Base-by-base conservation (phyloP, 23 red algal genomes). In the Gracilaria gracilis region DNA sequence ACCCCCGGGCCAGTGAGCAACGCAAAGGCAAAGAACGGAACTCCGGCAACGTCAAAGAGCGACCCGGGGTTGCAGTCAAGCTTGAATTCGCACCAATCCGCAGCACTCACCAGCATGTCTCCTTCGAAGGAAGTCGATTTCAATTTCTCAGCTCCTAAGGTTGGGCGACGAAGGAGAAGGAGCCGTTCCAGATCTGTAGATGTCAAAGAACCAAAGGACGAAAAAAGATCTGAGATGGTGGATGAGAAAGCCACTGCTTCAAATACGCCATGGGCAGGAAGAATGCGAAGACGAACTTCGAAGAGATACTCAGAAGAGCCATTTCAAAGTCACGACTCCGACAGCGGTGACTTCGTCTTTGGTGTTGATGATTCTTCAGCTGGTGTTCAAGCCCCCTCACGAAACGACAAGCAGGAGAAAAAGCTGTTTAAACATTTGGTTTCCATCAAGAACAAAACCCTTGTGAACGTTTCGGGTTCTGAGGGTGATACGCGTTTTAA, bases 281-380 rank as follows among this genome's bases (percentile, higher is more conserved):
- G 72, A 77, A 77, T 77, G 72, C 72, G 72, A 49, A 77, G 38
- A 37, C 72, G 72, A 4, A 29, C 72, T 4, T 51, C 38, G 27
- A 77, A 23, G 15, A 49, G 27, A 17, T 77, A 77, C 15, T 77
- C 27, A 5, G 72, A 77, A 20, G 39, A 50, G 21, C 4, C 38
- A 51, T 7, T 6, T 27, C 2, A 50, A 14, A 7, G 9, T 77
- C 50, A 40, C 19, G 72, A 77, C 39, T 77, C 72, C 1, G 72
- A 77, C 27, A 77, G 72, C 42, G 39, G 50, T 32, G 72, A 77
- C 27, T 77, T 77, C 50, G 17, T n/a, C n/a, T n/a, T 76, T 28
- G 54, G 13, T 77, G 46, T 27, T 47, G 49, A 59, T 55, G 51
- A 75, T 49, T 6, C 50, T 51, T 50, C 69, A 21, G 44, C 48